Evolutionary conservation across 2,329 filamentous ascomycete genomes (phyloP).

Genomic region (Pseudocercospora macadamiae): DNA sequence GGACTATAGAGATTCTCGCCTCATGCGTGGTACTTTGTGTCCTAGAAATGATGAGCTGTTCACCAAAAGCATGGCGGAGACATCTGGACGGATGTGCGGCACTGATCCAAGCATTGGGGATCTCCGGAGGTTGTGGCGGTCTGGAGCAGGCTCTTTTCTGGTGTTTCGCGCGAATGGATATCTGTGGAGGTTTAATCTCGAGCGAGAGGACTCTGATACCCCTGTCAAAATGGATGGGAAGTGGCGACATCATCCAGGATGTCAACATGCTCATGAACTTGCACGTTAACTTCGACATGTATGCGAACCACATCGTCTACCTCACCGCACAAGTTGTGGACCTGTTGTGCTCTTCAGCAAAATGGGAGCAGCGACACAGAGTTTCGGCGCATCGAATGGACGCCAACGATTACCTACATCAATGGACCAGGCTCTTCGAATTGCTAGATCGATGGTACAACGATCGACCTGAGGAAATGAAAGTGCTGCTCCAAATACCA

Average conservation of each 20-base stretch:
- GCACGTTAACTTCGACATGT: constrained; percentile 52
- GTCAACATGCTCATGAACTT: constrained; percentile 44
- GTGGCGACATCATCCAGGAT: constrained; percentile 42
- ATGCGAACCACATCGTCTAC: constrained; percentile 63
- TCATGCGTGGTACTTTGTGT: constrained; percentile 54
- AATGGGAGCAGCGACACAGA: constrained; percentile 34
- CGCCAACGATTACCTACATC: constrained; percentile 33
- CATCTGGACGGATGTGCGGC: constrained; percentile 61
- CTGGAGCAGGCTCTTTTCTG: constrained; percentile 60
- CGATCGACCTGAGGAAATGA: constrained; percentile 38
- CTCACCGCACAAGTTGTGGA: constrained; percentile 53
- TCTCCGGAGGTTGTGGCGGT: constrained; percentile 56
- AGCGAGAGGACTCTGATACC: constrained; percentile 54
- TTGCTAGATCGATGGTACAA: constrained; percentile 39
- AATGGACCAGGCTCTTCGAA: constrained; percentile 40
- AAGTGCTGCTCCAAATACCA: constrained; percentile 40
- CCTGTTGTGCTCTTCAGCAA: constrained; percentile 35
- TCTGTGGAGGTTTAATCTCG: constrained; percentile 60
- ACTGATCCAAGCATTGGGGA: constrained; percentile 54
- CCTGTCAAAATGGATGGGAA: constrained; percentile 53
- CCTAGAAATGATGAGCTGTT: constrained; percentile 54
- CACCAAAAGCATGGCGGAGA: constrained; percentile 56
- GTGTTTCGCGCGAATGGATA: constrained; percentile 62
- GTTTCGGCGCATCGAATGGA: constrained; percentile 27
- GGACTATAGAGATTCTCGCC: constrained; percentile 51